Evolutionary conservation across 2,329 filamentous ascomycete species (phyloP).

Genomic region (Orbilia quercus): DNA sequence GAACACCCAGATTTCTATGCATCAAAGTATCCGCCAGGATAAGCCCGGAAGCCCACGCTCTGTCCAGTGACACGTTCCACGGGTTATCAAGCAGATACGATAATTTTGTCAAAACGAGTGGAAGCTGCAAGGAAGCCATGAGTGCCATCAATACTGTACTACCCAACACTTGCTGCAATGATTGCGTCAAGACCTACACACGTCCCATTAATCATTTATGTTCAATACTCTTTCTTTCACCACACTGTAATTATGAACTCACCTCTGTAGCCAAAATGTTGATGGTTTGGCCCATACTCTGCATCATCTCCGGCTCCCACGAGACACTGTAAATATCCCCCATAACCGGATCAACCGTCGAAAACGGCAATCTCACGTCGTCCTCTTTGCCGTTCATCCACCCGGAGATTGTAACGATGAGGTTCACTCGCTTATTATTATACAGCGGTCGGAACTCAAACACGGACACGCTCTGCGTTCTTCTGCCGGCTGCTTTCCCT

Average conservation of each 20-base stretch:
- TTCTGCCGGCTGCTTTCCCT: conserved; percentile 81
- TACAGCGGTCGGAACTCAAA: conserved; percentile 97
- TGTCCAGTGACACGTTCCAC: conserved; percentile 78
- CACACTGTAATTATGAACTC: conserved; percentile 61
- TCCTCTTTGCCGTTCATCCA: conserved; percentile 99
- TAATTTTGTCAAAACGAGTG: conserved; percentile 74
- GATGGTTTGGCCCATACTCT: conserved; percentile 97
- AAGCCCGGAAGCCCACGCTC: conserved; percentile 81
- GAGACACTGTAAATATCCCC: conserved; percentile 96
- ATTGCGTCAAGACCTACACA: conserved; percentile 79
- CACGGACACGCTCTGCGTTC: conserved; percentile 91
- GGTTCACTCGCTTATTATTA: conserved; percentile 96
- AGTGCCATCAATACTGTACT: conserved; percentile 79
- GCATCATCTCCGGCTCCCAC: conserved; percentile 98
- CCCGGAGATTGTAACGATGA: conserved; percentile 93
- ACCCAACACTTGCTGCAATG: conserved; percentile 79
- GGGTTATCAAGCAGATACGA: conserved; percentile 81
- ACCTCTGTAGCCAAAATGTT: conserved; percentile 98
- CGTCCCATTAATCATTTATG: not conserved
- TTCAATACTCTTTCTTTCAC: not conserved
- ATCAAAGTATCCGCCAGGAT: conserved; percentile 85
- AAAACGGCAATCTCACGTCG: conserved; percentile 93
- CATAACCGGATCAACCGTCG: conserved; percentile 97
- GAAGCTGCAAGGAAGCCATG: conserved; percentile 74
- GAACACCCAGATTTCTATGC: conserved; percentile 82